Conservation (phyloP, 148 eudicot species). For the Chenopodium album region DNA sequence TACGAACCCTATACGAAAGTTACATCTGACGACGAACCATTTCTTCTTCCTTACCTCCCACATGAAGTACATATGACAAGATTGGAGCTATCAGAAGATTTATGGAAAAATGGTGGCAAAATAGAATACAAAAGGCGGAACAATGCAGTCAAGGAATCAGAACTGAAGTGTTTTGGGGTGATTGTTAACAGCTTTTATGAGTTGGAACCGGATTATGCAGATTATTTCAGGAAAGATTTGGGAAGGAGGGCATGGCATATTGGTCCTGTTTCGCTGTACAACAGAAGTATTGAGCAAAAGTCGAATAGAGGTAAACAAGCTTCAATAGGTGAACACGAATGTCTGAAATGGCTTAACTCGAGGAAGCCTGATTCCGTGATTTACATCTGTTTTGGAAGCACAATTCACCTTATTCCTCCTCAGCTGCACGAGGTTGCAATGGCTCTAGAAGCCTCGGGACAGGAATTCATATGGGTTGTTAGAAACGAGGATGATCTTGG, state of each 20-base stretch:
- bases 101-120: background rate
- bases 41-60: slow-evolving; percentile 43
- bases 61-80: slow-evolving; percentile 34
- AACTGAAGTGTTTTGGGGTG: slow-evolving; percentile 43
- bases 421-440: slow-evolving; percentile 51
- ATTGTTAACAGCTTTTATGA: slow-evolving; percentile 60
- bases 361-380: slow-evolving; percentile 49
- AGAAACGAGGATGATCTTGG: slow-evolving; percentile 24
- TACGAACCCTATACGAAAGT: slow-evolving; percentile 36
- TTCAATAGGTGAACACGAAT: slow-evolving; percentile 39
- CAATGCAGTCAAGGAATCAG: slow-evolving; percentile 23
- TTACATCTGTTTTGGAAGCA: slow-evolving; percentile 55
- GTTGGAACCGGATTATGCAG: slow-evolving; percentile 58
- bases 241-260: slow-evolving; percentile 53
- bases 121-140: background rate
- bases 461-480: slow-evolving; percentile 61
- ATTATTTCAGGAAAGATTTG: slow-evolving; percentile 33
- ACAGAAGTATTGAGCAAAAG: slow-evolving; percentile 29
- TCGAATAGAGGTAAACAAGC: slow-evolving; percentile 40
- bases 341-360: slow-evolving; percentile 58
- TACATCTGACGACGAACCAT: slow-evolving; percentile 41
- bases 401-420: background rate
- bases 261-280: slow-evolving; percentile 50
- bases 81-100: slow-evolving; percentile 20
- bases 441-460: slow-evolving; percentile 50